A percentile compares a stretch with the other conserved stretches of the same genome.
phyloP scores from a whole-genome alignment of 768 basidiomycete genomes.

The Leccinum imitatum region DNA sequence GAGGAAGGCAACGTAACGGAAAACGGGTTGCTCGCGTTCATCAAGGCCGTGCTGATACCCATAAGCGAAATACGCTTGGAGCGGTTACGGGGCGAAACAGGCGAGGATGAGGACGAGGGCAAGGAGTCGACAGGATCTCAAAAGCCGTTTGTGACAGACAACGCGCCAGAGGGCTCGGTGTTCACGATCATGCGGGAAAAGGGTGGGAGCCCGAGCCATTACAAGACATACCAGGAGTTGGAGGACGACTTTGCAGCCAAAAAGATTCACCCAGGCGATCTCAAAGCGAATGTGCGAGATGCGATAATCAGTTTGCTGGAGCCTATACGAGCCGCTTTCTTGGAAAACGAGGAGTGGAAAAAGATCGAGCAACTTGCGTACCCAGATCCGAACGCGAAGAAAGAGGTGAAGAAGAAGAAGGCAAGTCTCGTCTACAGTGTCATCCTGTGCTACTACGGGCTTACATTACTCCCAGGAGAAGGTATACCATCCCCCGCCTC shows the following conservation, averaged over 20 bases:
- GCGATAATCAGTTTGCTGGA: slow-evolving; percentile 73
- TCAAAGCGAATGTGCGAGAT: slow-evolving; percentile 77
- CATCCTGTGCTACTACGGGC: neutral
- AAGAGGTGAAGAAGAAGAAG: slow-evolving; percentile 67
- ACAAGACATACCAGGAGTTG: slow-evolving; percentile 61
- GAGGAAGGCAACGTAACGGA: slow-evolving; percentile 87
- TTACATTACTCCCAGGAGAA: slow-evolving; percentile 53
- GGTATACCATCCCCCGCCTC: slow-evolving; percentile 81
- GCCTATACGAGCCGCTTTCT: slow-evolving; percentile 79
- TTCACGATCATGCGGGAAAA: slow-evolving; percentile 78
- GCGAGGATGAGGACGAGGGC: slow-evolving; percentile 41
- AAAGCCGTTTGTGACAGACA: slow-evolving; percentile 60
- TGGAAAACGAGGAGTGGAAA: slow-evolving; percentile 79
- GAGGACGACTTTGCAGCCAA: slow-evolving; percentile 73
- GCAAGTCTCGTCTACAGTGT: neutral
- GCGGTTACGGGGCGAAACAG: slow-evolving; percentile 45
- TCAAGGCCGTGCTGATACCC: slow-evolving; percentile 85
- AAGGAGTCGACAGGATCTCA: slow-evolving; percentile 51
- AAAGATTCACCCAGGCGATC: slow-evolving; percentile 84
- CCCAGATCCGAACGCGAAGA: slow-evolving; percentile 69
- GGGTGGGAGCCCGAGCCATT: slow-evolving; percentile 76
- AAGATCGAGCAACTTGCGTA: slow-evolving; percentile 77
- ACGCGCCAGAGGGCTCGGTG: slow-evolving; percentile 79
- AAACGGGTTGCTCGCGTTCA: slow-evolving; percentile 88
- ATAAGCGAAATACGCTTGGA: slow-evolving; percentile 76